Conservation (phyloP, 129 eudicot genomes). For the Centaurea solstitialis region DNA sequence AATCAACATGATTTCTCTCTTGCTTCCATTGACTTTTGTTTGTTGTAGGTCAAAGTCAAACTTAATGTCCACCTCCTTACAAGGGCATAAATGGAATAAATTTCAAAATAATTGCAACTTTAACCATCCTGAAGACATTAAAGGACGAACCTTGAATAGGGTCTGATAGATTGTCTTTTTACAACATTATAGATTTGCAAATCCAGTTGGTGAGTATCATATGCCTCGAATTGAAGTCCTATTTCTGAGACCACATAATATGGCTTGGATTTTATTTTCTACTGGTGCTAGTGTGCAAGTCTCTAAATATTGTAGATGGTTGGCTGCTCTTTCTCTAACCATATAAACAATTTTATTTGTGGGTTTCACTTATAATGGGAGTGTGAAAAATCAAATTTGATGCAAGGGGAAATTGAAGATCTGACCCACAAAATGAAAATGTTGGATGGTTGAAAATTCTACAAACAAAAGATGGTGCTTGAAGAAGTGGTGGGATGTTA, state of each 20-base stretch:
- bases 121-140: background rate
- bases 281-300: background rate
- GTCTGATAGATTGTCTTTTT: background rate
- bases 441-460: background rate
- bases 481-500: too few species aligned
- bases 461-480: background rate
- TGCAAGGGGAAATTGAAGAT: background rate
- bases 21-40: background rate
- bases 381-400: background rate
- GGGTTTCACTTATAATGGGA: too few species aligned
- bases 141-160: background rate
- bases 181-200: background rate
- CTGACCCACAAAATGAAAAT: background rate
- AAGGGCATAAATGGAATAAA: conserved; percentile 1
- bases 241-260: background rate
- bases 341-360: background rate
- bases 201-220: background rate
- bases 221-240: conserved; percentile 8
- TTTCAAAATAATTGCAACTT: background rate
- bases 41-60: background rate
- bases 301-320: background rate
- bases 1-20: background rate
- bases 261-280: background rate
- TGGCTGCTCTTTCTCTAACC: background rate
- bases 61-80: background rate